Evolutionary conservation across 176 grass and related monocot genomes (phyloP), one percentile per base, ranked within the genome.

Genomic region (Alloteropsis semialata): DNA sequence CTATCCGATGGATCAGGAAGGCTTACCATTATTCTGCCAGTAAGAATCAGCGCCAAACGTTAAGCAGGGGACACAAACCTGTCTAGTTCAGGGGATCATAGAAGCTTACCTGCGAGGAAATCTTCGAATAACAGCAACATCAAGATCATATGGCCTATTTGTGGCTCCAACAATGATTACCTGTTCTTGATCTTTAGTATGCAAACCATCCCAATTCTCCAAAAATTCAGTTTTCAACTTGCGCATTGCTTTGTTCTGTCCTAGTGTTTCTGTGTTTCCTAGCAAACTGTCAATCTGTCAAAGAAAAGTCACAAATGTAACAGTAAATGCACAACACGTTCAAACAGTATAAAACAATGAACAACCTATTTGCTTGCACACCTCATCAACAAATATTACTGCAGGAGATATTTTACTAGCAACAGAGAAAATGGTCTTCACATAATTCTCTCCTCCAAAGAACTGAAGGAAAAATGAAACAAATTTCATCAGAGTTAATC

Each of bases 151-250:
- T 71, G 92, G 94, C 38, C 92, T 87, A 62, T 97, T 94, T 80
- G 94, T 97, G 32, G 94, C 89, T 79, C 85, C 94, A 53, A 97
- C 92, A 81, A 97, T 88, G 71, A 94, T 82, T 49, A 94, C 85
- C 15, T 89, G 87, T 73, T 97, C 94, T 49, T 80, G 65, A 50
- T 88, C 89, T 88, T 94, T 92, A 79, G 94, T 97, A 53, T 80
- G 76, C 45, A 97, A 42, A 27, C 92, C 94, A 76, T 97, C 94
- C 94, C 94, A 97, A 58, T 94, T 82, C 33, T 89, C 81, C 94
- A 94, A 92, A 75, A 97, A 94, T 67, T 97, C 94, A 79, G 94
- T 97, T 82, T 92, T 97, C 76, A 97, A 89, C 81, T 74, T 92
- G 22, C 85, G 82, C 83, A 83, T 87, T 32, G 77, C 62, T 81